These are phyloP conservation scores for Coniosporium apollinis DNA, from an alignment of 495 filamentous ascomycete species.

Conservation along the genomic window DNA sequence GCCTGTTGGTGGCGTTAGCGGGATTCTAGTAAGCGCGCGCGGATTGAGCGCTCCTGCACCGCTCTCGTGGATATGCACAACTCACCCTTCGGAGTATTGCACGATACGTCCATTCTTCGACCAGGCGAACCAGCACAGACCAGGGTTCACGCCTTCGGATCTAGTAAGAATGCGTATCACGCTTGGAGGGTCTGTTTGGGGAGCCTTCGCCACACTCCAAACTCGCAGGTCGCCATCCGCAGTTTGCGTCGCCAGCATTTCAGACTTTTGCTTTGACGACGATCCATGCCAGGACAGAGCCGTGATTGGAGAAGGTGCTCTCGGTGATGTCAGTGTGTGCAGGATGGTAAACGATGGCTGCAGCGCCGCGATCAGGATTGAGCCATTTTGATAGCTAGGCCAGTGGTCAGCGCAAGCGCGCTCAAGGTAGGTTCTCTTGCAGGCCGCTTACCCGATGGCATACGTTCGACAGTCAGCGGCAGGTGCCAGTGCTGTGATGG, in stretches of 20 bases:
- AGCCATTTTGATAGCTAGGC: conserved; percentile 80
- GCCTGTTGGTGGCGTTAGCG: conserved; percentile 33
- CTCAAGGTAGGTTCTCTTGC: background rate
- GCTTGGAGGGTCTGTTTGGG: conserved; percentile 58
- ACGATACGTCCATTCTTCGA: conserved; percentile 94
- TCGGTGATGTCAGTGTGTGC: conserved; percentile 70
- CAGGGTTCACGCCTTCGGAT: conserved; percentile 51
- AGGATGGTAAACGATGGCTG: conserved; percentile 88
- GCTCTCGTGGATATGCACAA: conserved; percentile 7
- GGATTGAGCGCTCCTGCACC: too few species aligned
- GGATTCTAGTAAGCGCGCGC: conserved; percentile 9
- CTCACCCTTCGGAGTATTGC: conserved; percentile 83
- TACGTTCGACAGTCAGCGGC: conserved; percentile 88
- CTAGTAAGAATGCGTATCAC: conserved; percentile 78
- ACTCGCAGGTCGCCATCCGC: conserved; percentile 84
- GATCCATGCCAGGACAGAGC: conserved; percentile 95
- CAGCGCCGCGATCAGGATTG: conserved; percentile 74
- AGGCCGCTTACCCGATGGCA: conserved; percentile 66
- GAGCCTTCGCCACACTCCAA: conserved; percentile 88
- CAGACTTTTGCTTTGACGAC: conserved; percentile 89
- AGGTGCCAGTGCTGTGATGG: conserved; percentile 82
- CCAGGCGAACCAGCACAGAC: conserved; percentile 94
- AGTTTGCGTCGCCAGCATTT: conserved; percentile 92
- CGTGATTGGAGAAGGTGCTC: conserved; percentile 74
- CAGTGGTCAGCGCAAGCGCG: conserved; percentile 6